Conservation (phyloP, 768 basidiomycete genomes). For the Panaeolus cyanescens region DNA sequence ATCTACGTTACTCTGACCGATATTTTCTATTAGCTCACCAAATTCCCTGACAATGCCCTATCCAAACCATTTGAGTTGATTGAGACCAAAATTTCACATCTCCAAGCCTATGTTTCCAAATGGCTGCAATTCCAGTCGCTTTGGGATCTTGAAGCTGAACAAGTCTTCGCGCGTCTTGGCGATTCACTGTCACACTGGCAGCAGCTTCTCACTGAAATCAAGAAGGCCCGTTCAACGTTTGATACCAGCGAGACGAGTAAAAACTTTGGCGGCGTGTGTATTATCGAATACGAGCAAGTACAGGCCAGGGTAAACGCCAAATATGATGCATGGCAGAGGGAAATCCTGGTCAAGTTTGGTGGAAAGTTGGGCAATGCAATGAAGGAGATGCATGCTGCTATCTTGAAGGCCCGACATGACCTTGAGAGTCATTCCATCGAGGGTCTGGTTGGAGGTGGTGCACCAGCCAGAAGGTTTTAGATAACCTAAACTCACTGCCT, state of each 20-base stretch:
- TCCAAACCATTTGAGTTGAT: slow-evolving; percentile 84
- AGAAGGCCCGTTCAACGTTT: slow-evolving; percentile 93
- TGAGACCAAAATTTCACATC: slow-evolving; percentile 83
- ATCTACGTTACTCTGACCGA: neutral
- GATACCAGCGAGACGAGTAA: slow-evolving; percentile 95
- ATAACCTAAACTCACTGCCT: neutral
- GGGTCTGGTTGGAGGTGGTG: slow-evolving; percentile 69
- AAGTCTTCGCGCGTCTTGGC: slow-evolving; percentile 93
- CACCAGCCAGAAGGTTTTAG: slow-evolving; percentile 40
- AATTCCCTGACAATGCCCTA: slow-evolving; percentile 65
- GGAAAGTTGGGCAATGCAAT: slow-evolving; percentile 91
- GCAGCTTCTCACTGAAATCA: slow-evolving; percentile 94
- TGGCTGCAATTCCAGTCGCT: slow-evolving; percentile 99
- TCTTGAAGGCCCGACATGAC: slow-evolving; percentile 92
- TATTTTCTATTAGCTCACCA: slow-evolving; percentile 58
- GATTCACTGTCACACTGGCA: slow-evolving; percentile 95
- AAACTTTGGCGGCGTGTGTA: slow-evolving; percentile 84
- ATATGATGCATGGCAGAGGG: slow-evolving; percentile 97
- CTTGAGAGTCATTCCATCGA: slow-evolving; percentile 97
- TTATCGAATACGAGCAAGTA: slow-evolving; percentile 97
- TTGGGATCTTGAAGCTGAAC: slow-evolving; percentile 98
- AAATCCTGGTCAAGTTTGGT: slow-evolving; percentile 91
- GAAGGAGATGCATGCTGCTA: slow-evolving; percentile 96
- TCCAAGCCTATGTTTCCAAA: slow-evolving; percentile 91
- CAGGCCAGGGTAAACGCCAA: slow-evolving; percentile 97